Evolutionary conservation across 164 flowering plant genomes (phyloP), one percentile per base, ranked within the genome.

Genomic region (Macadamia integrifolia): DNA sequence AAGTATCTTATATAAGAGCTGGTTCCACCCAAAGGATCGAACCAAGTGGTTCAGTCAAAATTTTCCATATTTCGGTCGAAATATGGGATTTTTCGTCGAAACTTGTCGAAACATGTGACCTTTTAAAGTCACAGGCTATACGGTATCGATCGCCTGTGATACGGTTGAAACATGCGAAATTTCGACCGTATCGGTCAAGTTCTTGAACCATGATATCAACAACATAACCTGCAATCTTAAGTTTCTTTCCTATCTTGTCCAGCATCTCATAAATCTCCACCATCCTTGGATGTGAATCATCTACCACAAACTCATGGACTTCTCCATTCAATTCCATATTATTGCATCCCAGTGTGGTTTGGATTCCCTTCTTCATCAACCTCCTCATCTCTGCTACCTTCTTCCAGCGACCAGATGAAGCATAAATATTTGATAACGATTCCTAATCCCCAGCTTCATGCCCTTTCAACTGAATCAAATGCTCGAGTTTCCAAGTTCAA

Each of bases 371-470:
- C n/a, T 84, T 80, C 92, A 92, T 87, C 60, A 78, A 72, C 74
- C 74, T 78, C 78, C 92, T 82, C 59, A 90, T 55, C 62, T 84
- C 85, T 17, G 65, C 72, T 35, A 88, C 90, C 76, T 84, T 87
- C 50, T 85, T 88, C 87, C 84, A 84, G 14, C 88, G 71, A 1
- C 86, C 88, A 55, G 31, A 75, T 2, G 92, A 82, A 43, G 93
- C 87, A 76, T 90, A 87, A 1, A 87, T 83, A 35, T 88, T 88
- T 74, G 84, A 71, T 74, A 92, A 66, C 72, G 87, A 71, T 32
- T 88, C 82, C 74, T 86, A 86, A 73, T 92, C 96, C 23, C 93
- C 96, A 8, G 91, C 88, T 78, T 90, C 84, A 71, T 87, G 80
- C 57, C 88, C 93, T 69, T 87, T 85, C 28, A 88, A 78, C 71